phyloP scores from a whole-genome alignment of 2,329 filamentous ascomycete species.

The Rhexocercosporidium sp. region DNA sequence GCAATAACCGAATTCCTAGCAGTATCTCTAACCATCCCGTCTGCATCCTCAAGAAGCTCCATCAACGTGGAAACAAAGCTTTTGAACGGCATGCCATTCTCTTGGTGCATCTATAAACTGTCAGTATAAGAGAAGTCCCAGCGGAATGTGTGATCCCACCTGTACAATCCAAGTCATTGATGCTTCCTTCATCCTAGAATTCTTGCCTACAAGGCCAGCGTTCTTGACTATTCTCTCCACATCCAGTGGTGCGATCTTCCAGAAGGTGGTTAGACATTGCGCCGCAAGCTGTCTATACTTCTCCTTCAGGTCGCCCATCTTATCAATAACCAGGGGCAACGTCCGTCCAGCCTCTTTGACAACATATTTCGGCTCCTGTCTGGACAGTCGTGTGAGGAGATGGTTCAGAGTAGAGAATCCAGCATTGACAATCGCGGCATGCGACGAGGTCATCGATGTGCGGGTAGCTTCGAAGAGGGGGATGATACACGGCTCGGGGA shows the following conservation, averaged over 20 bases:
- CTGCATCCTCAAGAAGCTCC: constrained; percentile 87
- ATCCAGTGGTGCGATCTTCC: constrained; percentile 69
- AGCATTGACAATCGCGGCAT: constrained; percentile 78
- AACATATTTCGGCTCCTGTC: constrained; percentile 80
- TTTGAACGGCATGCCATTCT: constrained; percentile 80
- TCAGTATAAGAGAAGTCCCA: constrained; percentile 18
- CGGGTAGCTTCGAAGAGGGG: constrained; percentile 84
- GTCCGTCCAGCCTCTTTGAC: constrained; percentile 73
- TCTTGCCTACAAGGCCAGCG: constrained; percentile 78
- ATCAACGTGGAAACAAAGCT: constrained; percentile 83
- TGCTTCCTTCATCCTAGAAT: constrained; percentile 81
- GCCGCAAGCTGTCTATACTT: constrained; percentile 77
- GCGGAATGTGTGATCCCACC: constrained; percentile 51
- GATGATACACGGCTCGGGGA: constrained; percentile 74
- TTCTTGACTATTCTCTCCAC: constrained; percentile 83
- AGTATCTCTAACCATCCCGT: constrained; percentile 82
- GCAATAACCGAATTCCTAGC: constrained; percentile 86
- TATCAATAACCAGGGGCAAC: constrained; percentile 78
- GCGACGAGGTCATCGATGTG: constrained; percentile 74
- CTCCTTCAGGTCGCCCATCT: constrained; percentile 87
- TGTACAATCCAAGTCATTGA: constrained; percentile 85
- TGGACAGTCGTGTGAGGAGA: constrained; percentile 81
- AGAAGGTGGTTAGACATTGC: constrained; percentile 79
- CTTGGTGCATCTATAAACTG: constrained; percentile 72
- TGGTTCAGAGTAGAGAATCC: constrained; percentile 90